A percentile compares a stretch with the other conserved stretches of the same genome.
These are phyloP conservation scores for Phaeoacremonium minimum DNA, from an alignment of 2,329 filamentous ascomycete species.

Conservation along the genomic window DNA sequence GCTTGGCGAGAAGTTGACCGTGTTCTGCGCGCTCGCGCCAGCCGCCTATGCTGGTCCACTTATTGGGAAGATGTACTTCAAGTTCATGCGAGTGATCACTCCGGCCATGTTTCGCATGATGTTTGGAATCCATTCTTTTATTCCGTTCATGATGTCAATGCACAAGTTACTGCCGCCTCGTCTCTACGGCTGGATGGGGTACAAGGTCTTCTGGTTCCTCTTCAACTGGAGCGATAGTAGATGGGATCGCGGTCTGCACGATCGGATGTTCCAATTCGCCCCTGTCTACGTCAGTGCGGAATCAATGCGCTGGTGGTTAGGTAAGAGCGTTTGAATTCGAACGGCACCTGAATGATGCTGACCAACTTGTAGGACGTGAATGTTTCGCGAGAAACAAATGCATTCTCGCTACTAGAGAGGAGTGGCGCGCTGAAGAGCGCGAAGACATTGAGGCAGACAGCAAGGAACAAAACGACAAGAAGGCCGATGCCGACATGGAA, in stretches of 20 bases:
- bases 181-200: slow-evolving; percentile 78
- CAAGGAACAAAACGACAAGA: slow-evolving; percentile 9
- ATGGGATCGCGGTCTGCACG: slow-evolving; percentile 76
- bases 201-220: slow-evolving; percentile 83
- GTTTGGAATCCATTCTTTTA: slow-evolving; percentile 91
- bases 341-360: too few species aligned
- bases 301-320: slow-evolving; percentile 94
- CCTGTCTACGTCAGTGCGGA: slow-evolving; percentile 88
- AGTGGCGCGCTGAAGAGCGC: slow-evolving; percentile 56
- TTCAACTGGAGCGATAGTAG: slow-evolving; percentile 82
- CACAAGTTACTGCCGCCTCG: slow-evolving; percentile 60
- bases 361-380: too few species aligned
- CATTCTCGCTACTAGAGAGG: slow-evolving; percentile 75
- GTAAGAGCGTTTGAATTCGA: too few species aligned
- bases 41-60: slow-evolving; percentile 86
- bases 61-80: slow-evolving; percentile 84
- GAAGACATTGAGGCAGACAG: slow-evolving; percentile 46
- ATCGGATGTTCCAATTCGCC: slow-evolving; percentile 87
- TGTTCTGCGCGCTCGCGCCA: slow-evolving; percentile 88
- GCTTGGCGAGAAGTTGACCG: slow-evolving; percentile 74
- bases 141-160: slow-evolving; percentile 88
- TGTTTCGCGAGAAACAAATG: slow-evolving; percentile 79
- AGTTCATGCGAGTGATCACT: slow-evolving; percentile 80
- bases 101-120: slow-evolving; percentile 72
- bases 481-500: slow-evolving; percentile 29